Conservation (phyloP, 345 rosid genomes). For the Citropsis articulata region DNA sequence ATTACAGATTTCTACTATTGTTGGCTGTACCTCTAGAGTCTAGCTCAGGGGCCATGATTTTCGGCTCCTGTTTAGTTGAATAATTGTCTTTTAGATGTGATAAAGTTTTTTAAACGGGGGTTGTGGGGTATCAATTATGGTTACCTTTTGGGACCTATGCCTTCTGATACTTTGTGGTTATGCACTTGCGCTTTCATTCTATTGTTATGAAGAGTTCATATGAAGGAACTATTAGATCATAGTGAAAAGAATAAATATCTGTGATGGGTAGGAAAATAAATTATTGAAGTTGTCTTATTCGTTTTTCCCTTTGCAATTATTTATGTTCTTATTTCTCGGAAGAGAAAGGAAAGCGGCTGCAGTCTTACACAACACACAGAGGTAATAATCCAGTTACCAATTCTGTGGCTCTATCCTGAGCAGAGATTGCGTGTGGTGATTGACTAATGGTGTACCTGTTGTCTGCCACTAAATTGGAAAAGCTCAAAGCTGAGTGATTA, state of each 20-base stretch:
- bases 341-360: neutral
- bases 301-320: neutral
- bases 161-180: neutral
- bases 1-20: neutral
- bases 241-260: neutral
- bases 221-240: neutral
- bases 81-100: neutral
- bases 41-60: neutral
- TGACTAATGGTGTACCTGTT: neutral
- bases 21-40: neutral
- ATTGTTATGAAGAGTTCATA: neutral
- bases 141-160: neutral
- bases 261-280: neutral
- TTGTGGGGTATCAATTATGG: neutral
- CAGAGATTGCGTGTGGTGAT: constrained; percentile 3
- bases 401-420: neutral
- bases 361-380: neutral
- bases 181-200: neutral
- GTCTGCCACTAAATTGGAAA: constrained; percentile 11
- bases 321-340: neutral
- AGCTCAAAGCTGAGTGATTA: neutral
- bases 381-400: neutral
- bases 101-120: neutral
- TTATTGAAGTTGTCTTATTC: neutral
- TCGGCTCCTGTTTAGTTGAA: neutral